Evolutionary conservation across 1,139 yeast species (phyloP), one percentile per base, ranked within the genome.

Genomic region (Geotrichum citri-aurantii): DNA sequence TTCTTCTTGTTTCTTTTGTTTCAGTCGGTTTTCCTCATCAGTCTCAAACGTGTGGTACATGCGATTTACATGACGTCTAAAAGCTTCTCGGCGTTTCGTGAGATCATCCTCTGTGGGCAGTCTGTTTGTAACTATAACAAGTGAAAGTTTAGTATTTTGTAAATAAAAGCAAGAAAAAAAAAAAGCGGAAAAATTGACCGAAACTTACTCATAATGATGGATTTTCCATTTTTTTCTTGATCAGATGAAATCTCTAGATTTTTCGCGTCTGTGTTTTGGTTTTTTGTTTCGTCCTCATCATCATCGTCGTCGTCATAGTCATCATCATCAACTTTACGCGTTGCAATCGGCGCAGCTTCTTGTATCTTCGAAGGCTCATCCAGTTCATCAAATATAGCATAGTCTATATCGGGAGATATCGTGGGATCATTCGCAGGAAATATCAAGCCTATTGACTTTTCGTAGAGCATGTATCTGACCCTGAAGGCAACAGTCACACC

Each of bases 31-130:
- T 60, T 88, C 95, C 64, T 83, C 76, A 69, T 91, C 97, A 63
- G 83, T 82, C 68, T 92, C 98, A 69, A 90, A 89, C 61, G 82
- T 84, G 68, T 91, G 97, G 68, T 90, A 91, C 48, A 88, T 83
- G 48, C 65, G 65, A 54, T 66, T 64, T 60, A 60, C 55, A 44
- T 59, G 57, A 17, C 42, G 59, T 21, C 59, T 48, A 21, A 58
- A 57, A 3, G 61, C 57, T 33, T 60, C 61, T 48, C 58, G 52
- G 19, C 62, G 56, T 17, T 61, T 53, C 29, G 63, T 65, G 2
- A 66, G 60, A 47, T 65, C 69, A n/a, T 61, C 60, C 31, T 60
- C 63, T 2, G 59, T 60, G 4, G 62, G 62, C 24, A 59, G 55
- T 44, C 58, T 52, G 42, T 59, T 59, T 14, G 62, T 57, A 27